phyloP scores from a whole-genome alignment of 345 rosid species.

The Turnera subulata region DNA sequence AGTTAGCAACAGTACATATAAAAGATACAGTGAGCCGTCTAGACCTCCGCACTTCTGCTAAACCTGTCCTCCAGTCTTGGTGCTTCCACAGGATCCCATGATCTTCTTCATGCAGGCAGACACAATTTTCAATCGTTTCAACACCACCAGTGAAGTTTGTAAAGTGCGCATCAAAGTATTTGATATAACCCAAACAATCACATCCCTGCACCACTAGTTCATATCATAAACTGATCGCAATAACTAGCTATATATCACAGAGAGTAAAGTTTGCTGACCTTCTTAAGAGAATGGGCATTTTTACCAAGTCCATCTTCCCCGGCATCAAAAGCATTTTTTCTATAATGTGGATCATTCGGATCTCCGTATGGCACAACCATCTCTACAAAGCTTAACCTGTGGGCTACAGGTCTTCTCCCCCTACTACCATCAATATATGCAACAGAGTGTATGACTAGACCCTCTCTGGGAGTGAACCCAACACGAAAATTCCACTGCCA shows the following conservation, averaged over 20 bases:
- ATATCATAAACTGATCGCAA: neutral
- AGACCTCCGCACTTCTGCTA: slow-evolving; percentile 91
- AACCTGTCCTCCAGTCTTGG: slow-evolving; percentile 97
- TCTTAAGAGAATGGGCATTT: slow-evolving; percentile 93
- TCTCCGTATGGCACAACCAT: slow-evolving; percentile 98
- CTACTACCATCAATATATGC: slow-evolving; percentile 88
- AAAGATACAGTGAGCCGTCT: slow-evolving; percentile 80
- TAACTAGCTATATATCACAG: neutral
- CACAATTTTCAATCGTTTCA: slow-evolving; percentile 87
- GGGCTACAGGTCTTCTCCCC: slow-evolving; percentile 88
- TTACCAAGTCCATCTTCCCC: slow-evolving; percentile 97
- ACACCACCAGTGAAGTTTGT: slow-evolving; percentile 88
- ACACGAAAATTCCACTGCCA: slow-evolving; percentile 91
- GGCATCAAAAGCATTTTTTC: slow-evolving; percentile 95
- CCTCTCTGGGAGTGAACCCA: slow-evolving; percentile 91
- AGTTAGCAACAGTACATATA: slow-evolving; percentile 83
- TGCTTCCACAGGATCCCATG: slow-evolving; percentile 92
- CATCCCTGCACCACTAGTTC: slow-evolving; percentile 52
- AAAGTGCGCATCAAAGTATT: slow-evolving; percentile 88
- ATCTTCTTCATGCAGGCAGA: slow-evolving; percentile 92
- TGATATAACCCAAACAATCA: slow-evolving; percentile 82
- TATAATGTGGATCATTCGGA: slow-evolving; percentile 91
- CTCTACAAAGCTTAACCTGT: slow-evolving; percentile 88
- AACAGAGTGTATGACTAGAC: slow-evolving; percentile 82
- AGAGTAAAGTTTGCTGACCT: slow-evolving; percentile 33